Conservation (phyloP, 306 rosid species). For the Vachellia pachyceras region DNA sequence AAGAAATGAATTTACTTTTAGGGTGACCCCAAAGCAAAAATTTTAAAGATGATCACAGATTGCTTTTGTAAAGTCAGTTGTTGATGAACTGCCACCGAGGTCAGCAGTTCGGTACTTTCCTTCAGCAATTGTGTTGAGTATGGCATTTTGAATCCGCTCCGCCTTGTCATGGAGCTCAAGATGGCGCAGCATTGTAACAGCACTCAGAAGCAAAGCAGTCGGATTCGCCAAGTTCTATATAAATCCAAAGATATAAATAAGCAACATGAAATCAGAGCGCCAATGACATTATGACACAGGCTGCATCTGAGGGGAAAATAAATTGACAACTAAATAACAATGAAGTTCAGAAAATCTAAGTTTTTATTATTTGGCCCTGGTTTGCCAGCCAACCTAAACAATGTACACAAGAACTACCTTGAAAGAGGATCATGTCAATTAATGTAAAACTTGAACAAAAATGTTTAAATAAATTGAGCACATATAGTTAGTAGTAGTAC, state of each 20-base stretch:
- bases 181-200: conserved; percentile 94
- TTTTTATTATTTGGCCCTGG: background rate
- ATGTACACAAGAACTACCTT: background rate
- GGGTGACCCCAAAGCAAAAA: conserved; percentile 41
- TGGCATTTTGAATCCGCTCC: conserved; percentile 78
- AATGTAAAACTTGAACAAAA: background rate
- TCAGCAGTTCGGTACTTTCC: conserved; percentile 97
- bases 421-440: background rate
- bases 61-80: conserved; percentile 82
- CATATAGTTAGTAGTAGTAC: background rate
- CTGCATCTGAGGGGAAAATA: background rate
- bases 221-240: conserved; percentile 93
- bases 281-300: background rate
- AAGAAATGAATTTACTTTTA: conserved; percentile 33
- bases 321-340: background rate
- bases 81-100: conserved; percentile 87
- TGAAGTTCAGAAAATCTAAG: background rate
- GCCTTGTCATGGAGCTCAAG: conserved; percentile 83
- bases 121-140: conserved; percentile 85
- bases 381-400: conserved; percentile 2
- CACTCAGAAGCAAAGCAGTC: conserved; percentile 90
- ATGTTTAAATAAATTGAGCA: background rate
- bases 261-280: background rate
- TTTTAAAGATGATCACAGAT: conserved; percentile 82
- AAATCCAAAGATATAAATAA: conserved; percentile 39